Evolutionary conservation across 495 filamentous ascomycete species (phyloP), one percentile per base, ranked within the genome.

Genomic region (Podospora comata): DNA sequence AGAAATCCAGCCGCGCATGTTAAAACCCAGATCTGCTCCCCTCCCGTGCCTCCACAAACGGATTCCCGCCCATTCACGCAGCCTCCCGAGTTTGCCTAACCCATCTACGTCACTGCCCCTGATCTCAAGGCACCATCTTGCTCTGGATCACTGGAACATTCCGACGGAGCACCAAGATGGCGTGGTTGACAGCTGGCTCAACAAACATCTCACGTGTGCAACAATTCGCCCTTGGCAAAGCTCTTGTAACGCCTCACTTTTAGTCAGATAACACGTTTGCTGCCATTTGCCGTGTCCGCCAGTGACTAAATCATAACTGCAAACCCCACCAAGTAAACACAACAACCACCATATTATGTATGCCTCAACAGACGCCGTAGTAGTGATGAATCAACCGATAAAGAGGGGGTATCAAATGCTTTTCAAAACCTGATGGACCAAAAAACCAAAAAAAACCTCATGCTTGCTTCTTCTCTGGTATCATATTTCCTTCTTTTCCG

Each of bases 351-450:
- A 3, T 20, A 58, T 28, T 26, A 28, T 6, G 39, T 15, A 30
- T 67, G 55, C 65, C 44, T 28, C 23, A 28, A 68, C 64, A 56
- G 39, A 56, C 62, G 66, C 62, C 68, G 44, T 59, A 60, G 18
- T 61, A 63, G 44, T 48, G 55, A 53, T 54, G 57, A 20, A 67
- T 60, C 56, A 28, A 68, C 59, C 44, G 60, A 59, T 9, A 60
- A 32, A 60, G 55, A 68, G 23, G 58, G 68, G 67, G 71, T 70
- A 68, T 70, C 65, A 71, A 58, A 71, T 70, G 65, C 57, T 69
- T 30, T 70, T 64, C 20, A 9, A 62, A 48, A 27, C 44, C 39
- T 44, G 28, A 65, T 32, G 20, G 61, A 56, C 44, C 66, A 62
- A 64, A 63, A n/a, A 53, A 5, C 39, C 7, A 48, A 48, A 48